phyloP scores from a whole-genome alignment of 1,284 basidiomycete genomes.

The Leccinum fallax region DNA sequence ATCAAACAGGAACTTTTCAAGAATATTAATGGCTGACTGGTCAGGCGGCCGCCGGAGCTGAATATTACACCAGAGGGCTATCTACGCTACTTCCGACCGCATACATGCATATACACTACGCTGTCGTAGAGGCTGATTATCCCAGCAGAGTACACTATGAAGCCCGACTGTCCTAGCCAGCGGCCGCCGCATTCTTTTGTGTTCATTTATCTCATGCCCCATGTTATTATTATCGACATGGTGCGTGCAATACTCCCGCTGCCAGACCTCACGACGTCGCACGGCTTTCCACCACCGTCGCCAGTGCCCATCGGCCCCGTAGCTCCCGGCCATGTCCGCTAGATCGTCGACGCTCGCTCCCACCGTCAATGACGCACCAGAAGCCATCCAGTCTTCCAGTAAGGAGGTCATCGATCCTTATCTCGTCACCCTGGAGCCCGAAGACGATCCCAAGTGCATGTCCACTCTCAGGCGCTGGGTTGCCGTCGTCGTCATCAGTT shows the following conservation, averaged over 20 bases:
- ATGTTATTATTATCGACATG: conserved; percentile 14
- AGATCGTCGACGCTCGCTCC: conserved; percentile 10
- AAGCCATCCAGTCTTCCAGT: background rate
- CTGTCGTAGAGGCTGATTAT: background rate
- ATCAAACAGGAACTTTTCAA: background rate
- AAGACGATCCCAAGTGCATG: conserved; percentile 56
- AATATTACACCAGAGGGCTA: background rate
- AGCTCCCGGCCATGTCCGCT: conserved; percentile 3
- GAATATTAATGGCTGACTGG: background rate
- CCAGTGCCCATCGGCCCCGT: background rate
- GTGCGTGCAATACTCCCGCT: background rate
- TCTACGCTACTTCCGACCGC: background rate
- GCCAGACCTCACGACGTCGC: background rate
- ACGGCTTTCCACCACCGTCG: background rate
- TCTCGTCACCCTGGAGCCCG: conserved; percentile 43
- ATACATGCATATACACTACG: background rate
- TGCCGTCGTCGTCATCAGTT: conserved; percentile 54
- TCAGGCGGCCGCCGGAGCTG: background rate
- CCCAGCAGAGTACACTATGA: background rate
- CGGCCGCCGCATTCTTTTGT: background rate
- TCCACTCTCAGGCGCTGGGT: conserved; percentile 57
- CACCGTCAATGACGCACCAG: conserved; percentile 12
- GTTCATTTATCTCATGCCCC: conserved; percentile 8
- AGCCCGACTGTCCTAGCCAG: background rate
- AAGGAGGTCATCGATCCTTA: conserved; percentile 12